Conservation (phyloP, 2,329 filamentous ascomycete genomes). For the Colletotrichum plurivorum region DNA sequence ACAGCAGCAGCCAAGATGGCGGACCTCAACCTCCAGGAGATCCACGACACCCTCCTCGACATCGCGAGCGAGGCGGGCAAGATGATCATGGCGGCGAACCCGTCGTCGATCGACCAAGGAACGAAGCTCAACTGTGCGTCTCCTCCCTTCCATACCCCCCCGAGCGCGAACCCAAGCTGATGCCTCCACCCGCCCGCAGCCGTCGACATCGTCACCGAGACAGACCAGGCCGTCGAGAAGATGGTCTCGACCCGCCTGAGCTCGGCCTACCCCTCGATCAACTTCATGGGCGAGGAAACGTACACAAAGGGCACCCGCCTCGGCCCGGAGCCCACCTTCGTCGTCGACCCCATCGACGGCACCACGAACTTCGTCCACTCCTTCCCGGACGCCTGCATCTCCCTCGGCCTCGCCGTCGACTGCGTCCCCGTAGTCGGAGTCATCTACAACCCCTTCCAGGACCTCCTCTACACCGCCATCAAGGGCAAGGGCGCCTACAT, state of each 20-base stretch:
- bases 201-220: constrained; percentile 78
- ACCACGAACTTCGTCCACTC: constrained; percentile 87
- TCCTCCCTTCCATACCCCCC: neutral
- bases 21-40: constrained; percentile 70
- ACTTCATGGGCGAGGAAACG: constrained; percentile 84
- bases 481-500: constrained; percentile 76
- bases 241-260: constrained; percentile 70
- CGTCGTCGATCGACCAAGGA: constrained; percentile 68
- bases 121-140: constrained; percentile 76
- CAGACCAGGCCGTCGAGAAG: constrained; percentile 75
- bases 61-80: constrained; percentile 75
- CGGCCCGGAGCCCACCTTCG: constrained; percentile 79
- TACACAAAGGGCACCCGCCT: constrained; percentile 76
- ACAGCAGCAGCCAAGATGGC: constrained; percentile 58
- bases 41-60: constrained; percentile 72
- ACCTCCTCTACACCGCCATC: constrained; percentile 78
- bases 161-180: neutral
- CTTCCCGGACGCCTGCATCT: constrained; percentile 82
- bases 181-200: constrained; percentile 55
- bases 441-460: constrained; percentile 84
- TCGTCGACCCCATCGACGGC: constrained; percentile 87
- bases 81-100: constrained; percentile 75
- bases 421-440: constrained; percentile 77
- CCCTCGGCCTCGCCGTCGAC: constrained; percentile 78
- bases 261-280: constrained; percentile 66